A percentile compares a stretch with the other conserved stretches of the same genome.
Evolutionary conservation across 306 rosid genomes (phyloP).

Genomic region (Fragaria vesca): DNA sequence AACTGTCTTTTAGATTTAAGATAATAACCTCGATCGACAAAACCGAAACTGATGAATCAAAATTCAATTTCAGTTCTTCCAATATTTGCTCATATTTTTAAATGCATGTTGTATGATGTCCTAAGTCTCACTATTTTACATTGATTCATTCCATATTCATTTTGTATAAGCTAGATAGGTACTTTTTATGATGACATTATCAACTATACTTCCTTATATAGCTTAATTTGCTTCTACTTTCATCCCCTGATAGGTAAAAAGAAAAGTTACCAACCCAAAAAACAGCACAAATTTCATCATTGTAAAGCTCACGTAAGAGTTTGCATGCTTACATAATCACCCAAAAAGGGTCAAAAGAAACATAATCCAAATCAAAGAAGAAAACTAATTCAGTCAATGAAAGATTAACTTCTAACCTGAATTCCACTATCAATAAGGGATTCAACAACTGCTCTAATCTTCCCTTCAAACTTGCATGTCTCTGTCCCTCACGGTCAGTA

Average conservation of each 20-base stretch:
- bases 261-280: not conserved
- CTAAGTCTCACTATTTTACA: too few relatives aligned
- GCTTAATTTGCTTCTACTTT: not conserved
- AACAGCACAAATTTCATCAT: not conserved
- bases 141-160: too few relatives aligned
- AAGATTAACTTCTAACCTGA: conserved; percentile 60
- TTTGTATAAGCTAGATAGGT: too few relatives aligned
- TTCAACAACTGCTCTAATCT: conserved; percentile 93
- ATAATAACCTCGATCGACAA: too few relatives aligned
- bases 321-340: not conserved
- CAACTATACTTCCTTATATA: too few relatives aligned
- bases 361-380: not conserved
- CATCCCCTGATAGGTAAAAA: not conserved
- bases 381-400: conserved; percentile 51
- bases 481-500: conserved; percentile 74
- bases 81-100: too few relatives aligned
- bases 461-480: conserved; percentile 84
- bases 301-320: not conserved
- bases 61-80: too few relatives aligned
- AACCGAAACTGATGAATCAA: too few relatives aligned
- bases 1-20: too few relatives aligned
- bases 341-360: not conserved
- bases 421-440: conserved; percentile 90
- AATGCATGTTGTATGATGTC: too few relatives aligned
- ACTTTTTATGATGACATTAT: too few relatives aligned